A percentile compares a stretch with the other conserved stretches of the same genome.
phyloP scores from a whole-genome alignment of 108 stramenopile species.

The Nitzschia putrida region DNA sequence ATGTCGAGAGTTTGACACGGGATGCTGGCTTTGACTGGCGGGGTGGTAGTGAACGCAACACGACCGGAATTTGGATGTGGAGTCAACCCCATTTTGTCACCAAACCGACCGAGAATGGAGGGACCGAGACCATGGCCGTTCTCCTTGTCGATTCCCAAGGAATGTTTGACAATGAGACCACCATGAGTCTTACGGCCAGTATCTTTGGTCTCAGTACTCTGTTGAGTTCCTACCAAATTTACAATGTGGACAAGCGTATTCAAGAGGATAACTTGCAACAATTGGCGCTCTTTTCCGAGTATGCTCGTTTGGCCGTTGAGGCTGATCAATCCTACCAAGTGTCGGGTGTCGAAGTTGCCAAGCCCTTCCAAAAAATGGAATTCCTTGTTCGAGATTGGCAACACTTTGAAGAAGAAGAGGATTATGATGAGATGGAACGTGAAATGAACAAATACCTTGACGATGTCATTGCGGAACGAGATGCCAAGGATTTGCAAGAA shows the following conservation, averaged over 20 bases:
- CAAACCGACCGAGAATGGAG: constrained; percentile 32
- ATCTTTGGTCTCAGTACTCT: constrained; percentile 97
- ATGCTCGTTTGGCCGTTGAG: constrained; percentile 91
- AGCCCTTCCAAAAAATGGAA: constrained; percentile 95
- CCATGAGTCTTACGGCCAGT: constrained; percentile 92
- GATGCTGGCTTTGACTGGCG: constrained; percentile 91
- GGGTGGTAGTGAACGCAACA: constrained; percentile 92
- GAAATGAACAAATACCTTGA: constrained; percentile 88
- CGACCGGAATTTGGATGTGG: constrained; percentile 99
- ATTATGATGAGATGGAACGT: constrained; percentile 76
- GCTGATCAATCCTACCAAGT: constrained; percentile 45
- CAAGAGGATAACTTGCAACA: constrained; percentile 99
- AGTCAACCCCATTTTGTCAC: constrained; percentile 87
- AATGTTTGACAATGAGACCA: constrained; percentile 99
- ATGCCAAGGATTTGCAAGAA: constrained; percentile 88
- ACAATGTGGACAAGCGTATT: constrained; percentile 97
- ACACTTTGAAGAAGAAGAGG: constrained; percentile 87
- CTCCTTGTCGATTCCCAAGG: constrained; percentile 98
- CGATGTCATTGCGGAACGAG: constrained; percentile 75
- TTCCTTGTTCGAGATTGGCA: constrained; percentile 99
- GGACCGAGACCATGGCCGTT: constrained; percentile 81
- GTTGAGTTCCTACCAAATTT: constrained; percentile 92
- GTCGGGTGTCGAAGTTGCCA: constrained; percentile 32
- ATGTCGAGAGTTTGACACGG: constrained; percentile 53
- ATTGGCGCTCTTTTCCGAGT: constrained; percentile 96